Percentiles rank a stretch among this genome's conserved stretches.
phyloP scores from a whole-genome alignment of 805 yeast species.

The Yarrowia yakushimensis region DNA sequence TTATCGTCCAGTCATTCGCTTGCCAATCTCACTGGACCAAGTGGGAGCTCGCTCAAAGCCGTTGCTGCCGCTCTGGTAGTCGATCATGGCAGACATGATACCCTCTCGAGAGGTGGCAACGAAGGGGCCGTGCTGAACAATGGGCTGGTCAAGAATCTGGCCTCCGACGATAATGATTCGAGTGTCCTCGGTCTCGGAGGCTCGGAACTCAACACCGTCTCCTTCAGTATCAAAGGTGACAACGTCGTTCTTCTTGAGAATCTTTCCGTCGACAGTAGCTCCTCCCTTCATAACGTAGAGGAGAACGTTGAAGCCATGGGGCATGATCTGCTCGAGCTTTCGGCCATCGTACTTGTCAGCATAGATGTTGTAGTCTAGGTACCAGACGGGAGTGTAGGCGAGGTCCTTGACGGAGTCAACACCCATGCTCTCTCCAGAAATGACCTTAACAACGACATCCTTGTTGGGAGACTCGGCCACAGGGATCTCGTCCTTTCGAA shows the following conservation, averaged over 20 bases:
- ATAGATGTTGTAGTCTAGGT: constrained; percentile 57
- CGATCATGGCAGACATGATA: constrained; percentile 65
- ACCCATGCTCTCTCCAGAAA: constrained; percentile 73
- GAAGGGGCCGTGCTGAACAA: constrained; percentile 88
- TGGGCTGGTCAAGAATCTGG: constrained; percentile 63
- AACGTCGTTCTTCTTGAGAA: constrained; percentile 47
- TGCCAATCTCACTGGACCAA: constrained; percentile 39
- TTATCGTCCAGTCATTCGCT: constrained; percentile 24
- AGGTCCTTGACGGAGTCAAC: constrained; percentile 68
- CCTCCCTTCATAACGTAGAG: constrained; percentile 64
- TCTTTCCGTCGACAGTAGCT: constrained; percentile 46
- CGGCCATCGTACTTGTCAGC: constrained; percentile 53
- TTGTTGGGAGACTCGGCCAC: constrained; percentile 61
- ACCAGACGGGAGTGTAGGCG: constrained; percentile 78
- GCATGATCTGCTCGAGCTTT: constrained; percentile 54
- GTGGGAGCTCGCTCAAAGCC: constrained; percentile 39
- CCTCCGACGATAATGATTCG: constrained; percentile 77
- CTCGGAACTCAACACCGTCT: constrained; percentile 52
- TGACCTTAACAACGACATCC: constrained; percentile 58
- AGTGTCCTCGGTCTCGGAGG: constrained; percentile 43
- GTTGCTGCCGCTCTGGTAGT: constrained; percentile 52
- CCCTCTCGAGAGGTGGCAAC: constrained; percentile 68
- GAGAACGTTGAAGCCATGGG: constrained; percentile 62
- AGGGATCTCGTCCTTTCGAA: constrained; percentile 66
- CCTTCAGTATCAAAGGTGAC: constrained; percentile 72